Conservation (phyloP, 257 asterid genomes). For the Verbena officinalis region DNA sequence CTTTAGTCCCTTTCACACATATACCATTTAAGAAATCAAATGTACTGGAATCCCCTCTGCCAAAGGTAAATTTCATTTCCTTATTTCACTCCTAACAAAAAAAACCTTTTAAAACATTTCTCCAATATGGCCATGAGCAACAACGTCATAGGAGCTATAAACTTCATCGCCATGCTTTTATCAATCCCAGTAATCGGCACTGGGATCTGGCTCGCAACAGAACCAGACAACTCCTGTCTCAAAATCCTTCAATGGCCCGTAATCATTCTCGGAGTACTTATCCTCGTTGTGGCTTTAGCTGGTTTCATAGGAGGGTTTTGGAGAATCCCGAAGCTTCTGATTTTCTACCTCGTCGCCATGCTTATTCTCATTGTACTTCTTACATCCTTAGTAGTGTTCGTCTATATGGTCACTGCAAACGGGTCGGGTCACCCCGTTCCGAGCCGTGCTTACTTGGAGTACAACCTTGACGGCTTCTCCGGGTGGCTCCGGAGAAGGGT, state of each 20-base stretch:
- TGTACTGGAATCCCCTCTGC: no score
- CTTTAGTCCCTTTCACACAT: slow-evolving; percentile 33
- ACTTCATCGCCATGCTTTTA: slow-evolving; percentile 71
- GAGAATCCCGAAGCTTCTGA: slow-evolving; percentile 64
- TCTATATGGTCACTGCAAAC: slow-evolving; percentile 67
- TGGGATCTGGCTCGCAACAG: slow-evolving; percentile 82
- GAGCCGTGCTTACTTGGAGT: slow-evolving; percentile 76
- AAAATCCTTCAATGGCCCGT: slow-evolving; percentile 84
- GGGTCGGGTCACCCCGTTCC: slow-evolving; percentile 82
- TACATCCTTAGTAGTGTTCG: slow-evolving; percentile 62
- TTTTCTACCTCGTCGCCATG: slow-evolving; percentile 74
- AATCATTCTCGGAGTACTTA: slow-evolving; percentile 63
- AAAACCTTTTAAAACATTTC: neutral
- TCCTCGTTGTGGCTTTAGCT: slow-evolving; percentile 59
- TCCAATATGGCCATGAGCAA: slow-evolving; percentile 67
- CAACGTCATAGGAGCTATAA: slow-evolving; percentile 72
- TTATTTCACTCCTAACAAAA: no score
- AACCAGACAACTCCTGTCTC: slow-evolving; percentile 75
- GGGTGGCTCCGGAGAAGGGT: slow-evolving; percentile 77
- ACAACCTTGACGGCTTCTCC: slow-evolving; percentile 61
- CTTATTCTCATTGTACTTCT: slow-evolving; percentile 66
- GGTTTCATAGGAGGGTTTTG: slow-evolving; percentile 86
- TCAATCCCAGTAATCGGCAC: slow-evolving; percentile 84
- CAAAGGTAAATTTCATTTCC: no score
- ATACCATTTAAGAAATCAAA: no score